A percentile compares a stretch with the other conserved stretches of the same genome.
Conservation (phyloP, 306 rosid genomes). For the Dalbergia cultrata region DNA sequence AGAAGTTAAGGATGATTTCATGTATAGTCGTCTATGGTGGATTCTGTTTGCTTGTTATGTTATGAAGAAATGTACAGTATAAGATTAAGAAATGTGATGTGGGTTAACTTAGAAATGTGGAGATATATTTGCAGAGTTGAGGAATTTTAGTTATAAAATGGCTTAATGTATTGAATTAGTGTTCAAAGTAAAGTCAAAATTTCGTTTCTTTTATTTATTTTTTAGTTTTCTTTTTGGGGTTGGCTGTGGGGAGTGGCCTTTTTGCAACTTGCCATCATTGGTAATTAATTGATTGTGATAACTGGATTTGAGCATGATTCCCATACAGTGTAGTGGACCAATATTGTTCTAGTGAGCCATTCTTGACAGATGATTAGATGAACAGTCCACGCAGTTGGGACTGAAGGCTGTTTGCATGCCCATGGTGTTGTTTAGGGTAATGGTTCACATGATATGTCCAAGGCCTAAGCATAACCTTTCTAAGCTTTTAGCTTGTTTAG, state of each 20-base stretch:
- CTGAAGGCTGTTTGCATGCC: conserved; percentile 10
- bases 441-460: background rate
- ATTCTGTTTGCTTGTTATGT: background rate
- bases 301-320: conserved; percentile 2
- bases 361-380: background rate
- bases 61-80: too few relatives aligned
- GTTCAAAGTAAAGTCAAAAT: too few relatives aligned
- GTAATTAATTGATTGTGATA: background rate
- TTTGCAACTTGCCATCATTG: background rate
- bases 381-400: background rate
- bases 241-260: too few relatives aligned
- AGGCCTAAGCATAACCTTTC: background rate
- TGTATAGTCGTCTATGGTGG: background rate
- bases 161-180: too few relatives aligned
- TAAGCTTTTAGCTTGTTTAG: conserved; percentile 5
- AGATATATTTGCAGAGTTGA: too few relatives aligned
- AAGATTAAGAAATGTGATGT: too few relatives aligned
- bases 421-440: background rate
- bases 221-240: too few relatives aligned
- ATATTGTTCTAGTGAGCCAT: background rate
- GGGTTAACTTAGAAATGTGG: too few relatives aligned
- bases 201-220: too few relatives aligned
- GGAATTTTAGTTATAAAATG: too few relatives aligned
- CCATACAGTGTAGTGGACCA: background rate
- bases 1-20: background rate